Percentiles rank a stretch among this genome's conserved stretches.
These are phyloP conservation scores for Cutaneotrichosporon sp. DNA, from an alignment of 1,284 basidiomycete genomes.

Conservation along the genomic window DNA sequence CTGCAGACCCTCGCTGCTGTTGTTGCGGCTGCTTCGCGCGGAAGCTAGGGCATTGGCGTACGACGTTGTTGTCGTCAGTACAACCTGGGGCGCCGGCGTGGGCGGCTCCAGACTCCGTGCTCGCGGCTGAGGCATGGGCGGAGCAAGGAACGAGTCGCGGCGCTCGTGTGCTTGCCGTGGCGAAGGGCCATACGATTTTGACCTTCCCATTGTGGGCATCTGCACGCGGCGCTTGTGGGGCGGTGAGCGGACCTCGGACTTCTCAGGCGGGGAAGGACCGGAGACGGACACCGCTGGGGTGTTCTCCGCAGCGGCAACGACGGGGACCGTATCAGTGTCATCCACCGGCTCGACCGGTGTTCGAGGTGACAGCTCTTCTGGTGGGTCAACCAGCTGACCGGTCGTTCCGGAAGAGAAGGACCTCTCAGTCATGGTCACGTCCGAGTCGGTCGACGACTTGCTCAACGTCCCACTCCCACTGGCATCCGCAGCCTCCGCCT, in stretches of 20 bases:
- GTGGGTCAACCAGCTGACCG: not conserved
- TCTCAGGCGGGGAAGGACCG: not conserved
- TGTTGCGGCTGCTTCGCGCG: too few species aligned
- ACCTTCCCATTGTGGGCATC: not conserved
- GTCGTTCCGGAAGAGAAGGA: not conserved
- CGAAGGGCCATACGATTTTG: not conserved
- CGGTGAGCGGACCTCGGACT: not conserved
- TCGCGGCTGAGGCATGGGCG: too few species aligned
- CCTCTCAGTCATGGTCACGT: too few species aligned
- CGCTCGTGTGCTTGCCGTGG: not conserved
- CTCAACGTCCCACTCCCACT: too few species aligned
- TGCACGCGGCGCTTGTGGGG: not conserved
- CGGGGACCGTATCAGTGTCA: not conserved
- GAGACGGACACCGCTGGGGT: constrained; percentile 1
- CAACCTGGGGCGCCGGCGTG: not conserved
- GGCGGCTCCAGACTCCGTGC: too few species aligned
- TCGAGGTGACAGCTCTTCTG: not conserved
- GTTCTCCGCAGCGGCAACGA: not conserved
- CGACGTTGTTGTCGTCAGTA: too few species aligned
- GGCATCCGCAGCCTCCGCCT: too few species aligned
- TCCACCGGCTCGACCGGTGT: not conserved
- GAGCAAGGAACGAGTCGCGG: constrained; percentile 5
- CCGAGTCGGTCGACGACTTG: not conserved
- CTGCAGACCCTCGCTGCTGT: not conserved
- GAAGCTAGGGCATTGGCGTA: too few species aligned